Evolutionary conservation across 805 yeast species (phyloP).

Genomic region (Ogataea neopini): DNA sequence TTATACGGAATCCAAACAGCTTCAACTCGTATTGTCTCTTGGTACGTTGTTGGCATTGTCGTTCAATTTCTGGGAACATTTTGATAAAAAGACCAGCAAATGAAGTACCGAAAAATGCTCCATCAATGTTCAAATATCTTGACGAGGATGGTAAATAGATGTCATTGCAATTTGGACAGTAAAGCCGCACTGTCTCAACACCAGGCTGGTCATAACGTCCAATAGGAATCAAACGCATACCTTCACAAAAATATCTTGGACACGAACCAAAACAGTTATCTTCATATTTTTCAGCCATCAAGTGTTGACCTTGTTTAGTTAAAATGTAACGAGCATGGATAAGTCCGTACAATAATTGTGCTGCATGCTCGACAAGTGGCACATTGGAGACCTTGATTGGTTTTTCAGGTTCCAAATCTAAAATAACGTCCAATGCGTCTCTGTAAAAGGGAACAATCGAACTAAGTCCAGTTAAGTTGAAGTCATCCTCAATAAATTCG

Average conservation of each 20-base stretch:
- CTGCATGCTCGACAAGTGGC: conserved; percentile 82
- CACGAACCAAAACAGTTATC: conserved; percentile 87
- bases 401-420: conserved; percentile 74
- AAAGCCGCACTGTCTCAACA: conserved; percentile 85
- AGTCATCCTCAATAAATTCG: conserved; percentile 94
- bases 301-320: conserved; percentile 84
- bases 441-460: conserved; percentile 86
- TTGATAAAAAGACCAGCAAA: conserved; percentile 92
- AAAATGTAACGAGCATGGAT: conserved; percentile 91
- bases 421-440: conserved; percentile 86
- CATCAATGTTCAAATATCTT: conserved; percentile 87
- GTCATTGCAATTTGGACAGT: conserved; percentile 94
- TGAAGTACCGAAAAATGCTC: conserved; percentile 95
- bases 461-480: conserved; percentile 87
- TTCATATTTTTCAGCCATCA: conserved; percentile 93
- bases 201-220: conserved; percentile 93
- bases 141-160: conserved; percentile 84
- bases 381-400: conserved; percentile 64
- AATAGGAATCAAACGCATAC: conserved; percentile 86
- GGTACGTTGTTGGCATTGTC: conserved; percentile 63
- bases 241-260: conserved; percentile 86
- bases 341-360: conserved; percentile 89
- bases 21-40: conserved; percentile 66
- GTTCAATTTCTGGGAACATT: conserved; percentile 87
- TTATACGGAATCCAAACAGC: conserved; percentile 83